Evolutionary conservation across 805 yeast species (phyloP).

Genomic region (Wickerhamiella nectarea): DNA sequence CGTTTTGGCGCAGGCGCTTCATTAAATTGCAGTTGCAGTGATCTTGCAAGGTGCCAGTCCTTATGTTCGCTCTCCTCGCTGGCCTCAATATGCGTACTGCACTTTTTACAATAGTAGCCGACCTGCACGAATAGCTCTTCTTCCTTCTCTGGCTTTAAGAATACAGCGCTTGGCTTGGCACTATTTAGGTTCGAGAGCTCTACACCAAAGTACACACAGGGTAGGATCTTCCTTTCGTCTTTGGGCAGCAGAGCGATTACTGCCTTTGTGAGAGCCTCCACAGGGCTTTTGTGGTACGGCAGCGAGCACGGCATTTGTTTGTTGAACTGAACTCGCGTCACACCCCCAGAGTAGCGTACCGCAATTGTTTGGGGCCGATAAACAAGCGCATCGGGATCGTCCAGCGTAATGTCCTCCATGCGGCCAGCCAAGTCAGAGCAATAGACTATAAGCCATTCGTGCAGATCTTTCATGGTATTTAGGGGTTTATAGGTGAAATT

Average conservation of each 20-base stretch:
- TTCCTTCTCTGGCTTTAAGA: conserved; percentile 3
- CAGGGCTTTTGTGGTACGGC: conserved; percentile 5
- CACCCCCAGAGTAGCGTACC: conserved; percentile 24
- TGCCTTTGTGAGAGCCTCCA: conserved; percentile 1
- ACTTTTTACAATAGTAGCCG: conserved; percentile 21
- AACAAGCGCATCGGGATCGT: conserved; percentile 40
- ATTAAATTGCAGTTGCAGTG: conserved; percentile 15
- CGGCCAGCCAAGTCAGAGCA: conserved; percentile 65
- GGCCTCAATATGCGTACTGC: conserved; percentile 16
- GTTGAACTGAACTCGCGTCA: background rate
- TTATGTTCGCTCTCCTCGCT: conserved; percentile 24
- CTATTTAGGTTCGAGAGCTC: conserved; percentile 1
- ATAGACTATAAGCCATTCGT: conserved; percentile 72
- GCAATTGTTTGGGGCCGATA: conserved; percentile 45
- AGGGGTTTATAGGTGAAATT: conserved; percentile 53
- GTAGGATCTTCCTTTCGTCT: background rate
- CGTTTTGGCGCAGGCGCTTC: background rate
- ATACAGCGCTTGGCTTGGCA: background rate
- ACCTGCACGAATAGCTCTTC: conserved; percentile 16
- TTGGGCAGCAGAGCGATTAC: conserved; percentile 1
- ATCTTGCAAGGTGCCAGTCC: conserved; percentile 31
- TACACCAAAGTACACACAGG: conserved; percentile 1
- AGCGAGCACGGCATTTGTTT: conserved; percentile 8
- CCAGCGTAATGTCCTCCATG: conserved; percentile 42
- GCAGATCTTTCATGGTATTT: conserved; percentile 39